phyloP scores from a whole-genome alignment of 768 basidiomycete genomes.

The Clavaria fumosa region DNA sequence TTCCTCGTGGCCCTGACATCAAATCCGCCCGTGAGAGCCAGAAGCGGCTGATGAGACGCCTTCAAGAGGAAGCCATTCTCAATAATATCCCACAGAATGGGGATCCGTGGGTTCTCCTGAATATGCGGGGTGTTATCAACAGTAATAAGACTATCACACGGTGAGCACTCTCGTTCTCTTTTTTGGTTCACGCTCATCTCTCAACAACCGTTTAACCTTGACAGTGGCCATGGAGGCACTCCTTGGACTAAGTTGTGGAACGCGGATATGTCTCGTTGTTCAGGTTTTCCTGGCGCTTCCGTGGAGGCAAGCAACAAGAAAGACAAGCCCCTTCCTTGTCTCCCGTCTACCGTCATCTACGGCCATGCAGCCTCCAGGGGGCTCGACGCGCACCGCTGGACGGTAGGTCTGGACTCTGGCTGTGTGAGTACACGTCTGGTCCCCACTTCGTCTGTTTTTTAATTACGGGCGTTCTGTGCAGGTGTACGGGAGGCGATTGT shows the following conservation, averaged over 20 bases:
- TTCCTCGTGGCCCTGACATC: slow-evolving; percentile 12
- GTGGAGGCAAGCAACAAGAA: no score
- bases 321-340: slow-evolving; percentile 33
- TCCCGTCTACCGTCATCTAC: slow-evolving; percentile 69
- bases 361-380: slow-evolving; percentile 74
- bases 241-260: slow-evolving; percentile 75
- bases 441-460: neutral
- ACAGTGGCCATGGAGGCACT: slow-evolving; percentile 30
- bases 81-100: slow-evolving; percentile 57
- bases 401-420: slow-evolving; percentile 74
- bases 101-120: slow-evolving; percentile 61
- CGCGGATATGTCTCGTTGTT: slow-evolving; percentile 41
- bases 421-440: slow-evolving; percentile 42
- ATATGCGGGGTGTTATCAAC: slow-evolving; percentile 50
- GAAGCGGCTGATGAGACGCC: slow-evolving; percentile 24
- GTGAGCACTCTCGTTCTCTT: slow-evolving; percentile 12
- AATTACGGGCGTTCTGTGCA: slow-evolving; percentile 11
- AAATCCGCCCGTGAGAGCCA: slow-evolving; percentile 9
- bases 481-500: slow-evolving; percentile 46
- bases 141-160: slow-evolving; percentile 29
- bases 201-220: neutral
- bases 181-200: no score
- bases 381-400: slow-evolving; percentile 71
- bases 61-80: slow-evolving; percentile 60
- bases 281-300: slow-evolving; percentile 28